These are phyloP conservation scores for Triticum monococcum DNA, from an alignment of 176 grass and related monocot species.

Conservation along the genomic window DNA sequence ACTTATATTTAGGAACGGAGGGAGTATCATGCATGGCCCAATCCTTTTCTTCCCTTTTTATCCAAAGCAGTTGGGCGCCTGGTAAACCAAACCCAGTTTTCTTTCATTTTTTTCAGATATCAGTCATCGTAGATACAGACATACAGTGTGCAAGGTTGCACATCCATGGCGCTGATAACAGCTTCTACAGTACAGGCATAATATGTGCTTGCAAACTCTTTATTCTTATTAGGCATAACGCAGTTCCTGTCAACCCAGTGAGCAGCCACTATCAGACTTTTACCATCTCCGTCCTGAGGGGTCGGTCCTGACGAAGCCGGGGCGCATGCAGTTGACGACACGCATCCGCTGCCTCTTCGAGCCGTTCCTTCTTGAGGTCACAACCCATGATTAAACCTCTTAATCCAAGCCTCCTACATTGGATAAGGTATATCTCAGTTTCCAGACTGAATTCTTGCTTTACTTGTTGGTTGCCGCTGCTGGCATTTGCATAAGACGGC, in stretches of 20 bases:
- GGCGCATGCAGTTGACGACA: conserved; percentile 1
- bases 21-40: too few relatives aligned
- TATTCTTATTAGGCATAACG: not conserved
- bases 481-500: not conserved
- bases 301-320: conserved; percentile 43
- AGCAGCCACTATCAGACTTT: conserved; percentile 19
- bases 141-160: too few relatives aligned
- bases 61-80: too few relatives aligned
- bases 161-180: too few relatives aligned
- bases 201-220: too few relatives aligned
- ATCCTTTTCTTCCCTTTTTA: too few relatives aligned
- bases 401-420: not conserved
- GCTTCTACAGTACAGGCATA: too few relatives aligned
- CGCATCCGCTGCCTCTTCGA: conserved; percentile 59
- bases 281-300: conserved; percentile 30
- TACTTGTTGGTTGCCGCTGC: not conserved
- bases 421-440: not conserved
- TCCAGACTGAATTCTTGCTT: not conserved
- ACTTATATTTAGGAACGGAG: too few relatives aligned
- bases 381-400: conserved; percentile 20
- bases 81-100: too few relatives aligned
- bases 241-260: not conserved
- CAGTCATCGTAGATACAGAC: too few relatives aligned
- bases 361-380: conserved; percentile 50
- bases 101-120: too few relatives aligned